These are phyloP conservation scores for Mortierella sp. DNA, from an alignment of 371 early-diverging fungal species.

Conservation along the genomic window DNA sequence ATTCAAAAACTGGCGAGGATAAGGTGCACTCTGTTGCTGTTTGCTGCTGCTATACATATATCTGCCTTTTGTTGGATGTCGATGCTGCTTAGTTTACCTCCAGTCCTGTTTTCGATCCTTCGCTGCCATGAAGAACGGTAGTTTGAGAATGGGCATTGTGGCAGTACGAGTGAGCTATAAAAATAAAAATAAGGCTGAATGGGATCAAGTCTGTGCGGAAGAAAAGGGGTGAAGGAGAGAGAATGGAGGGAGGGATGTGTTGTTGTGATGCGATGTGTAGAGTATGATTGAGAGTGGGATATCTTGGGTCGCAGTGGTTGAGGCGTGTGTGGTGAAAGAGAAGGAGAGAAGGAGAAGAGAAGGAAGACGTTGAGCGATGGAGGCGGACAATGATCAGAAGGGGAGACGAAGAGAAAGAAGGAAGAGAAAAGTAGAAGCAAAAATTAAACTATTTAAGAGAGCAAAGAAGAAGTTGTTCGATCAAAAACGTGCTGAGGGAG, in stretches of 20 bases:
- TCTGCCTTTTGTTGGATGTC: background rate
- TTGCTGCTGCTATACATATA: background rate
- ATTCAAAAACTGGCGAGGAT: background rate
- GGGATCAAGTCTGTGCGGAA: background rate
- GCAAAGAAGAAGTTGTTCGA: background rate
- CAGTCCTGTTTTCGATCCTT: conserved; percentile 42
- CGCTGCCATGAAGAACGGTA: conserved; percentile 18
- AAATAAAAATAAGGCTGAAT: background rate
- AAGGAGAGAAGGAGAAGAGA: background rate
- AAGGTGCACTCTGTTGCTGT: background rate
- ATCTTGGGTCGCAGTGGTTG: background rate
- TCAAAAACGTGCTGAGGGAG: background rate
- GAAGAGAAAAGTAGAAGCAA: background rate
- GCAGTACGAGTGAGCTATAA: background rate
- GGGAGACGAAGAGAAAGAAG: background rate
- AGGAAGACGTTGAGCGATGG: background rate
- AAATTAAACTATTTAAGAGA: background rate
- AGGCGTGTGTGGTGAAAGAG: background rate
- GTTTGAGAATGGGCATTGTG: conserved; percentile 31
- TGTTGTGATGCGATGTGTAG: background rate
- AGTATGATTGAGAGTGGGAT: background rate
- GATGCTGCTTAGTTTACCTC: conserved; percentile 26
- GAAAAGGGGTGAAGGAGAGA: background rate
- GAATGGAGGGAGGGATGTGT: background rate
- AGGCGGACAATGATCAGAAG: background rate